Base-by-base conservation (phyloP, 768 basidiomycete genomes). In the Ephemerocybe angulata region DNA sequence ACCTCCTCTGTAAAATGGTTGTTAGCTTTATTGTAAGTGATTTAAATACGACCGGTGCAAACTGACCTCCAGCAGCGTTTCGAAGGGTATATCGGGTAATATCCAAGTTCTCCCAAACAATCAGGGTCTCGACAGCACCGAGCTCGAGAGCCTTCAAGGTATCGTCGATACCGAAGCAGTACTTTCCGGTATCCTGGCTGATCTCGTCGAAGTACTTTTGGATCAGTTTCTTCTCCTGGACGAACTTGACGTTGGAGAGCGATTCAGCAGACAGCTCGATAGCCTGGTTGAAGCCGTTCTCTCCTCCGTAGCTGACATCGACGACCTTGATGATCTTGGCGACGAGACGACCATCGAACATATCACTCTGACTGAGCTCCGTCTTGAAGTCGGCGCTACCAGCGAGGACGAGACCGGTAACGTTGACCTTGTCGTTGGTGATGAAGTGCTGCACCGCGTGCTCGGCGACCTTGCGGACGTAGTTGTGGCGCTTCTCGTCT, bases 121-220 rank as follows among this genome's bases (percentile, higher is more conserved):
- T 90, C 60, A 99, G 76, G 2, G 95, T 98, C 75, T 99, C 97
- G 41, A 95, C 91, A 15, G 97, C 87, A 59, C 97, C 97, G 50
- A 99, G 84, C 65, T 99, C 97, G 47, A 99, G 83, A 15, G 89
- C 93, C 70, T 96, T 97, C 60, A 99, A 81, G 1, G 96, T 98
- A 67, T 99, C 97, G 15, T 92, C 92, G 58, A 99, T 85, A 73
- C 97, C 97, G 69, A 96, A 98, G 75, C 95, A 97, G 76, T 96
- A 98, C 70, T 87, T 91, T 64, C 85, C 91, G 31, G 92, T 93
- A 65, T 99, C 97, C 68, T 92, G 90, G 63, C 94, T 96, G 74
- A 99, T 99, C 74, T 99, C 97, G 65, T 98, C 96, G 68, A 99
- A 99, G 78, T 98, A 98, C 69, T 84, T 89, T 70, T 98, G 95